Base-by-base conservation (phyloP, 2,329 filamentous ascomycete species). In the Penicillium sclerotigenum region DNA sequence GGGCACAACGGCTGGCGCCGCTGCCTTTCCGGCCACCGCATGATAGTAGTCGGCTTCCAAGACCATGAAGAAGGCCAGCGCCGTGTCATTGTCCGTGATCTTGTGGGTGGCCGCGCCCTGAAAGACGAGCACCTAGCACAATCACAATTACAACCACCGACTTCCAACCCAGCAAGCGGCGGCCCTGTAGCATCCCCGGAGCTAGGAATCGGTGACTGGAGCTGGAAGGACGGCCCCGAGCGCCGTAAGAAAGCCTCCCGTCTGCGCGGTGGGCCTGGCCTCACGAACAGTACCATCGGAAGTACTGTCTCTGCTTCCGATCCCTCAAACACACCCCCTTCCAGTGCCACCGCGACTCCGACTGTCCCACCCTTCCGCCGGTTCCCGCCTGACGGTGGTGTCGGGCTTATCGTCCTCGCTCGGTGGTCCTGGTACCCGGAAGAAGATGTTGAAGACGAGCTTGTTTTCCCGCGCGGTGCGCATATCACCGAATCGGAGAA, bases 401-500 rank as follows among this genome's bases (percentile, higher is more conserved):
- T 84, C 0, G 91, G 90, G 0, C 76, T 85, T 59, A 76, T 79
- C 22, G 83, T 84, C 7, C 70, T 81, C 24, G 90, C 90, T 0
- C 74, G 81, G 16, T 97, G 90, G 89, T 81, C 85, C 4, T 96
- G 90, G 81, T 92, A 88, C 68, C 90, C 91, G 0, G 81, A 82
- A 2, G 70, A 73, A 7, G 69, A 67, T 1, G 69, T 72, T 11
- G 60, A 66, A 14, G 89, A 96, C 69, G 93, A 97, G 75, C 75
- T 97, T 38, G 73, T 87, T 59, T 97, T 97, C 65, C 93, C 93
- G 0, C 86, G 86, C 48, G 87, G 89, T 10, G 91, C 92, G 0
- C 89, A 94, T 72, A 83, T 97, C 14, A 81, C 82, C 7, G 93
- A 97, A 76, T 85, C 88, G 36, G 88, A 93, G 70, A 89, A 94